phyloP scores from a whole-genome alignment of 768 basidiomycete species.

The Pluteus cervinus region DNA sequence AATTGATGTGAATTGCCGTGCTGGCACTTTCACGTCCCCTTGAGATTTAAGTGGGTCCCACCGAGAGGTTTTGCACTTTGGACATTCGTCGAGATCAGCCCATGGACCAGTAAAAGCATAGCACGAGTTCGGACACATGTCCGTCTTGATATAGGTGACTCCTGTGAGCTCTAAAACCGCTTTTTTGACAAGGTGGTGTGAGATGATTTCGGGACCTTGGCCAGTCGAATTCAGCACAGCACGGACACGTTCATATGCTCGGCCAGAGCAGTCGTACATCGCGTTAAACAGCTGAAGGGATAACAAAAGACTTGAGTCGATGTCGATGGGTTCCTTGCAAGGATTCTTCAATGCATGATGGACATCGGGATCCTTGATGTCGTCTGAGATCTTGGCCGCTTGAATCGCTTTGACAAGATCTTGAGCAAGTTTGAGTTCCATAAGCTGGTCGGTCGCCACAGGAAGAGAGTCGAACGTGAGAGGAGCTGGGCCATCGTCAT shows the following conservation, averaged over 20 bases:
- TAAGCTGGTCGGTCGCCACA: too few species aligned
- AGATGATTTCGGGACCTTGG: slow-evolving; percentile 1
- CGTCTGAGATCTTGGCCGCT: slow-evolving; percentile 2
- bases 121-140: slow-evolving; percentile 5
- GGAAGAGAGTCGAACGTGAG: too few species aligned
- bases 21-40: too few species aligned
- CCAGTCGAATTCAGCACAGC: background rate
- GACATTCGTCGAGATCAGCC: background rate
- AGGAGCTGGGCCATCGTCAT: too few species aligned
- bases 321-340: background rate
- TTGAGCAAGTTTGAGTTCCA: slow-evolving; percentile 1
- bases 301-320: background rate
- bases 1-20: too few species aligned
- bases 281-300: slow-evolving; percentile 1
- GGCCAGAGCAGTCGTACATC: background rate
- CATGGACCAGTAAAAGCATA: slow-evolving; percentile 4
- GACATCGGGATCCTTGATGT: slow-evolving; percentile 2
- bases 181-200: slow-evolving; percentile 3
- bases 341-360: slow-evolving; percentile 1
- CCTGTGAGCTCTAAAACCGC: background rate
- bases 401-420: slow-evolving; percentile 1
- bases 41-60: background rate
- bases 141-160: background rate
- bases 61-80: background rate
- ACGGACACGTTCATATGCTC: slow-evolving; percentile 2